A percentile compares a stretch with the other conserved stretches of the same genome.
phyloP scores from a whole-genome alignment of 208 protist genomes.

The Acanthamoeba sp. region DNA sequence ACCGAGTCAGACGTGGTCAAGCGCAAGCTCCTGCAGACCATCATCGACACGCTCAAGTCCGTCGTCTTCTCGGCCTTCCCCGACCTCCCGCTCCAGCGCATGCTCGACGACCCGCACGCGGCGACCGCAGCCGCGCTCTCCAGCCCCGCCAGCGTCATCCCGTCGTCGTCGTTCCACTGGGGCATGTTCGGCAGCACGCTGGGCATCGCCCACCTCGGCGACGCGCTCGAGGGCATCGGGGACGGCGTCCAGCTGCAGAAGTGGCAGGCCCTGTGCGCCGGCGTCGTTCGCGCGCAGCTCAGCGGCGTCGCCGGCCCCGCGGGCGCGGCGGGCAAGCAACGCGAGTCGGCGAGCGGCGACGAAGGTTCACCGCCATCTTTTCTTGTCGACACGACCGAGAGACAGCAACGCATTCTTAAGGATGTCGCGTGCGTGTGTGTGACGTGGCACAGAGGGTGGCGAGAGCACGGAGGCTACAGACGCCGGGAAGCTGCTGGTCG shows the following conservation, averaged over 20 bases:
- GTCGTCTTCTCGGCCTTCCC: constrained; percentile 52
- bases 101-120: background rate
- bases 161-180: constrained; percentile 34
- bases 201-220: constrained; percentile 60
- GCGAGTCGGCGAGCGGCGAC: background rate
- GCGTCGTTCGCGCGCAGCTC: background rate
- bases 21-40: background rate
- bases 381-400: background rate
- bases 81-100: constrained; percentile 13
- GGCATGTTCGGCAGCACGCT: constrained; percentile 61
- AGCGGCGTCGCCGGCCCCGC: background rate
- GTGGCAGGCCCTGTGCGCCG: constrained; percentile 20
- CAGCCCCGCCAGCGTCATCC: background rate
- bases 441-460: background rate
- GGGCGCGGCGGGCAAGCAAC: background rate
- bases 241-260: background rate
- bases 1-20: constrained; percentile 62
- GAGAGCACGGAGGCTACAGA: constrained; percentile 44
- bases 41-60: constrained; percentile 18
- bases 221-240: constrained; percentile 54
- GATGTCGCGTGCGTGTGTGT: background rate
- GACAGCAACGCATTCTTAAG: background rate
- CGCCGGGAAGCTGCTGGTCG: constrained; percentile 6
- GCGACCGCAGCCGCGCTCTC: background rate
- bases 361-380: background rate